Evolutionary conservation across 768 basidiomycete species (phyloP), one percentile per base, ranked within the genome.

Genomic region (Leccinellum luteum): DNA sequence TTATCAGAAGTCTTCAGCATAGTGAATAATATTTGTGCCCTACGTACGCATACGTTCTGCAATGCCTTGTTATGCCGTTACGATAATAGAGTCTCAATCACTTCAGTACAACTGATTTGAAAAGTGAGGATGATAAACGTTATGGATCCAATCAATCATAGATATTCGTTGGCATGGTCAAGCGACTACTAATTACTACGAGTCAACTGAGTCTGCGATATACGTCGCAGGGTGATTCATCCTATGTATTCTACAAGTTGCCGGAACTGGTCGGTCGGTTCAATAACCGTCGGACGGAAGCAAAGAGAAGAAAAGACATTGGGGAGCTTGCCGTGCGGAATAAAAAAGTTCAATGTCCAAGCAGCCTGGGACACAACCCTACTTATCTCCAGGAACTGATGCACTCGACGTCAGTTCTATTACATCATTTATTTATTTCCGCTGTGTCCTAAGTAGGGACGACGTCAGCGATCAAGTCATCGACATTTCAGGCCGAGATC

Each of bases 51-150:
- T 21, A 56, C 56, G 54, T 52, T 50, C 28, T 48, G 54, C 27
- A 44, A 62, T 58, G 64, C 35, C 52, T 48, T 41, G 56, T 56
- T 38, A 62, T 59, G 58, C 23, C 51, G 17, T 53, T 8, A 60
- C 23, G 49, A 54, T 48, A 52, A 48, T 60, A 52, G 45, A 54
- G n/a, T n/a, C n/a, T n/a, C 13, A 21, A 48, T 17, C 3, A 28
- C 41, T 38, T 9, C 30, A 13, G 23, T 32, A 49, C 17, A 19
- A n/a, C 17, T 27, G 14, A 8, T 17, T 27, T 48, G 48, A 17
- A 30, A 48, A 28, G 25, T 17, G 45, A 17, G 14, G 45, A 25
- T 47, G 7, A 14, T 43, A 6, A 10, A 43, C n/a, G n/a, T n/a
- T n/a, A n/a, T n/a, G n/a, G n/a, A n/a, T n/a, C 15, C 21, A 27